phyloP scores from a whole-genome alignment of 2,329 filamentous ascomycete species.

The Talaromyces sp. region DNA sequence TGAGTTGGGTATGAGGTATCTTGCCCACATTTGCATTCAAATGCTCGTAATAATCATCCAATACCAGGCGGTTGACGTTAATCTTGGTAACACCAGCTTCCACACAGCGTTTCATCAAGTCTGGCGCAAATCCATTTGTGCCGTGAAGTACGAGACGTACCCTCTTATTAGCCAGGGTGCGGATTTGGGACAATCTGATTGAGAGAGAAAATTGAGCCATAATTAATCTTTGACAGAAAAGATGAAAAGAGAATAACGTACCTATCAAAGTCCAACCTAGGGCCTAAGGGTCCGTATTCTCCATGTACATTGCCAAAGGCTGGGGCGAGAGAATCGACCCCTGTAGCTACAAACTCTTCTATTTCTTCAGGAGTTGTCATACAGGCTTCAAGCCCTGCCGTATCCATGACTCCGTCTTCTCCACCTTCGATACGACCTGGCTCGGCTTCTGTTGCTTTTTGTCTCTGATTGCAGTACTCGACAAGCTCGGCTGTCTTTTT shows the following conservation, averaged over 20 bases:
- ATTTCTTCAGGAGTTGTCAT: slow-evolving; percentile 4
- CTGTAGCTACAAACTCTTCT: slow-evolving; percentile 4
- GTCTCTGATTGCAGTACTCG: slow-evolving; percentile 2
- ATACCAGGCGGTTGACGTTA: not conserved
- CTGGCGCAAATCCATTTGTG: too few species aligned
- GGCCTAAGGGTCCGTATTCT: slow-evolving; percentile 6
- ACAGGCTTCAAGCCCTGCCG: not conserved
- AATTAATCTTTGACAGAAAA: too few species aligned
- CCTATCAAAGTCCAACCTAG: slow-evolving; percentile 1
- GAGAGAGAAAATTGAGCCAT: too few species aligned
- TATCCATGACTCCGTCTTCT: slow-evolving; percentile 4
- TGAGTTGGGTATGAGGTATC: slow-evolving; percentile 21
- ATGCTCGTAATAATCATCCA: slow-evolving; percentile 18
- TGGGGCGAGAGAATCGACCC: slow-evolving; percentile 9
- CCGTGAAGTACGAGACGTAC: too few species aligned
- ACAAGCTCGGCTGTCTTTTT: slow-evolving; percentile 1
- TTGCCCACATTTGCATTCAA: slow-evolving; percentile 16
- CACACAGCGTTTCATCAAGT: too few species aligned
- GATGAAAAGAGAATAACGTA: not conserved
- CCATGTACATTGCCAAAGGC: slow-evolving; percentile 16
- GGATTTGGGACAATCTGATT: too few species aligned
- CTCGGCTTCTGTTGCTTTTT: not conserved
- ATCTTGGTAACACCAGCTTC: too few species aligned
- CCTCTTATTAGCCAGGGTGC: not conserved
- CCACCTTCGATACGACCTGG: not conserved